Evolutionary conservation across 2,329 filamentous ascomycete species (phyloP).

Genomic region (Metarhizium brunneum): DNA sequence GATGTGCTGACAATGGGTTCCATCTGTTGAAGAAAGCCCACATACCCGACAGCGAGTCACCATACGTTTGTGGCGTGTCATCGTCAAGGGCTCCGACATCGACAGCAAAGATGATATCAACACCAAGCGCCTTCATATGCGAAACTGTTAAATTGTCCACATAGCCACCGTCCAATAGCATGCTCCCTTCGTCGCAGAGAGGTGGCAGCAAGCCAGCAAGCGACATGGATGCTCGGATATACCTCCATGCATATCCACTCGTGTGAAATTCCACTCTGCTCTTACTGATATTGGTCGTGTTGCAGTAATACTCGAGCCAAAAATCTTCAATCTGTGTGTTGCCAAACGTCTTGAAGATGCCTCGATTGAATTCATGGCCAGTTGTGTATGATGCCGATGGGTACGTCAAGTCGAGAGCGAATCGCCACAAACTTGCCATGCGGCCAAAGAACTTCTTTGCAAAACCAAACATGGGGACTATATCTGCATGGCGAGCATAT

Average conservation of each 20-base stretch:
- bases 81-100: conserved; percentile 93
- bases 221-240: conserved; percentile 94
- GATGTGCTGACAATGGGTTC: conserved; percentile 84
- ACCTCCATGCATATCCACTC: conserved; percentile 94
- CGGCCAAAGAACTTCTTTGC: conserved; percentile 96
- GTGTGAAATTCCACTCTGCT: conserved; percentile 88
- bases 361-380: conserved; percentile 96
- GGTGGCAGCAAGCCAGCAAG: conserved; percentile 87
- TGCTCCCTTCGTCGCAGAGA: conserved; percentile 91
- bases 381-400: conserved; percentile 96
- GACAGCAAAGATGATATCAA: conserved; percentile 89
- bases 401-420: conserved; percentile 91
- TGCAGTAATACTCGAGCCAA: conserved; percentile 98
- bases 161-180: conserved; percentile 94
- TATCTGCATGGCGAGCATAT: conserved; percentile 91
- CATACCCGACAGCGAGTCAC: conserved; percentile 86
- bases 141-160: conserved; percentile 94
- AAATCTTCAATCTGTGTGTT: conserved; percentile 98
- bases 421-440: conserved; percentile 99
- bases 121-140: conserved; percentile 92
- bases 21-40: conserved; percentile 94
- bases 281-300: conserved; percentile 97
- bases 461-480: conserved; percentile 92
- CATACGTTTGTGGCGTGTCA: conserved; percentile 82
- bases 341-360: conserved; percentile 97